Base-by-base conservation (phyloP, 257 asterid genomes). In the Ballota nigra region DNA sequence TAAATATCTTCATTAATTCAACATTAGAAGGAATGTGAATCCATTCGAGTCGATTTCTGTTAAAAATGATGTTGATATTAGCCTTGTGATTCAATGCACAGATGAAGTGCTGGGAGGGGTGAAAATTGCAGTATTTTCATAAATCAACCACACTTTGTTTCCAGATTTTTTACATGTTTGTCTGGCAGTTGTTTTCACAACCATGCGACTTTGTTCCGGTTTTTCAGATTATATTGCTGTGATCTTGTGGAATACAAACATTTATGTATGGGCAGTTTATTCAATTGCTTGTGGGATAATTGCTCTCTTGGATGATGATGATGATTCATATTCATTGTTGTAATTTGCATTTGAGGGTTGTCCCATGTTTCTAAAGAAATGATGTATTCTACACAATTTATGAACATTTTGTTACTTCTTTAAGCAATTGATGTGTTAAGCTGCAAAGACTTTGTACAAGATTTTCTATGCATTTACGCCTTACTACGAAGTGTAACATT, bases 211-310 rank as follows among this genome's bases (percentile, higher is more conserved):
- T 55, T 22, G 18, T 38, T 12, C 15, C 45, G 29, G 33, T 18
- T 56, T 63, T 40, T 26, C 20, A 6, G 70, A 34, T 56, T 33
- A 58, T 63, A 20, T 68, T 61, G 66, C 43, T 71, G 70, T 22
- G 18, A 61, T 69, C 77, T 15, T 52, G 70, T 70, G 77, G 72
- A 84, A 77, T 72, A 43, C 72, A 74, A 59, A 51, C 63, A 64
- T 66, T 47, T 53, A 29, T 10, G 41, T 36, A 60, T 74, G n/a
- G n/a, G 65, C 22, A 13, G 20, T 38, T 67, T 22, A 57, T 70
- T 40, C n/a, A n/a, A n/a, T n/a, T n/a, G n/a, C n/a, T n/a, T n/a
- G n/a, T n/a, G n/a, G n/a, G n/a, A n/a, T 61, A 49, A 22, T 56
- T 33, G 22, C 65, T 28, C 28, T 72, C 66, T 8, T 13, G 55